A percentile compares a stretch with the other conserved stretches of the same genome.
Conservation (phyloP, 106 monocot genomes). For the Gastrodia elata region DNA sequence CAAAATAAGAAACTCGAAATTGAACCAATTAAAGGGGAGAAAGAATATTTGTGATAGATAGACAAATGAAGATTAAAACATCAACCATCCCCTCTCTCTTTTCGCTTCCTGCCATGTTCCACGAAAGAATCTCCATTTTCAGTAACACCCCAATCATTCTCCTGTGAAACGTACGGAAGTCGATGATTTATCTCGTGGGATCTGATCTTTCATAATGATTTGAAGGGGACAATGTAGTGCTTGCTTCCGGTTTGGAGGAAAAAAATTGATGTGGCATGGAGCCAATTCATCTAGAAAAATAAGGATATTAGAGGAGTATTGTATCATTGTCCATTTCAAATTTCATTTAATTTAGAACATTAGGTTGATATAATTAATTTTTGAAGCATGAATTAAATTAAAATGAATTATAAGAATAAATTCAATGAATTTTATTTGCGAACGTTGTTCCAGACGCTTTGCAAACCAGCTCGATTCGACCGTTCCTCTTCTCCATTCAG, state of each 20-base stretch:
- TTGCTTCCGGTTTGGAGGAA: conserved; percentile 77
- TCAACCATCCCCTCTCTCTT: conserved; percentile 14
- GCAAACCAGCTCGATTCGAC: no score
- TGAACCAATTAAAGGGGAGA: neutral
- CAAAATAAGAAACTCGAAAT: neutral
- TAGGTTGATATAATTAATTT: no score
- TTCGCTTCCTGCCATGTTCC: conserved; percentile 28
- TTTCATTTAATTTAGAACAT: no score
- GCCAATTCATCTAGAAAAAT: no score
- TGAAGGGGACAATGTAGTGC: conserved; percentile 63
- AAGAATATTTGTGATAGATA: neutral
- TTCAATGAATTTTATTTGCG: no score
- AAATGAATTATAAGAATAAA: no score
- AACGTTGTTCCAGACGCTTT: no score
- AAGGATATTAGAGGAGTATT: no score
- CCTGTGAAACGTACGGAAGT: conserved; percentile 3
- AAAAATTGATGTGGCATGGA: no score
- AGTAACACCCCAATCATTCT: neutral
- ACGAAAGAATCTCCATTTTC: conserved; percentile 15
- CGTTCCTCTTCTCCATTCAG: no score
- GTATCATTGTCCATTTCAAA: no score
- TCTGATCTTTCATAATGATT: conserved; percentile 15
- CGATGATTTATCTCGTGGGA: conserved; percentile 25
- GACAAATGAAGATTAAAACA: neutral
- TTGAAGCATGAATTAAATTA: no score